A percentile compares a stretch with the other conserved stretches of the same genome.
phyloP scores from a whole-genome alignment of 768 basidiomycete species.

The Pilatotrama ljubarskyi region DNA sequence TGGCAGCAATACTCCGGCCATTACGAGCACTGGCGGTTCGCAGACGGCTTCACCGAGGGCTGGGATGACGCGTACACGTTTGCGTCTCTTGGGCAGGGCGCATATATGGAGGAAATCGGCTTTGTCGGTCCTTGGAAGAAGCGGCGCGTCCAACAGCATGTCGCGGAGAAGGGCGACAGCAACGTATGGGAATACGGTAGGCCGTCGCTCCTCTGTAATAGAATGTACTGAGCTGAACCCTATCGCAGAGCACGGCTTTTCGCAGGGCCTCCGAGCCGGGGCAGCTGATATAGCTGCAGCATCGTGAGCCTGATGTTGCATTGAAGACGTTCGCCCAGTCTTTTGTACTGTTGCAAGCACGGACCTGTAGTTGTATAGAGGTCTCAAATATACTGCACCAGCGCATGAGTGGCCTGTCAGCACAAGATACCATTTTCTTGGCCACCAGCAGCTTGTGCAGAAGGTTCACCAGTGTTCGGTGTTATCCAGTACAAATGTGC shows the following conservation, averaged over 20 bases:
- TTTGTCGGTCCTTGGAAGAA: constrained; percentile 44
- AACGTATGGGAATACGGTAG: constrained; percentile 70
- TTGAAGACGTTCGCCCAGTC: too few relatives aligned
- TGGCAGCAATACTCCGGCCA: constrained; percentile 54
- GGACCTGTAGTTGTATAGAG: too few relatives aligned
- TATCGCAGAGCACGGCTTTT: constrained; percentile 57
- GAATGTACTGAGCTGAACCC: not conserved
- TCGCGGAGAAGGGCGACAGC: constrained; percentile 37
- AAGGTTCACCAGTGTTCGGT: not conserved
- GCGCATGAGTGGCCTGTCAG: too few relatives aligned
- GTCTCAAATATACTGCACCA: too few relatives aligned
- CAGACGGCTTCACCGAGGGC: constrained; percentile 61
- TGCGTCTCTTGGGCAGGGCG: constrained; percentile 17
- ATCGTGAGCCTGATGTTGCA: not conserved
- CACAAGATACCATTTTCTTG: too few relatives aligned
- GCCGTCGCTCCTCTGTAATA: not conserved
- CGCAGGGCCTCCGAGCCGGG: constrained; percentile 42
- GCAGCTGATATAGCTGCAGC: not conserved
- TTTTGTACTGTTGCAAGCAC: too few relatives aligned
- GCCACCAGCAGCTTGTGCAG: too few relatives aligned
- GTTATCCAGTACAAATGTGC: not conserved
- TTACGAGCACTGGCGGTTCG: constrained; percentile 70
- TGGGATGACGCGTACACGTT: constrained; percentile 74
- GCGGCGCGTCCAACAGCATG: constrained; percentile 46
- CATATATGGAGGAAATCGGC: not conserved